These are phyloP conservation scores for Alternaria sp. DNA, from an alignment of 2,329 filamentous ascomycete species.

Conservation along the genomic window DNA sequence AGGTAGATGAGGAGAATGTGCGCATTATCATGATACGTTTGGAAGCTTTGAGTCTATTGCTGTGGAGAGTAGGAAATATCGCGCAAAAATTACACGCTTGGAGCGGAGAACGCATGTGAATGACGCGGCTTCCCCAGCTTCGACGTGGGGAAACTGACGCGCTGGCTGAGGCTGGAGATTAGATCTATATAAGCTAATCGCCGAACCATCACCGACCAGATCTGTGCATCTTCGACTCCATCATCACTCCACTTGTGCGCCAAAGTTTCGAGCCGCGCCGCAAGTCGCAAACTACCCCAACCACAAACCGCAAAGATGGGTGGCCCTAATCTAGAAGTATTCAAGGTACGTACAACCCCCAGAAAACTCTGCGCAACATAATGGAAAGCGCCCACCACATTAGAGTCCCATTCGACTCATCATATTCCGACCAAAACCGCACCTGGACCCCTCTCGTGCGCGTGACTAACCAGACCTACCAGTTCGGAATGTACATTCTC, in stretches of 20 bases:
- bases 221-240: slow-evolving; percentile 10
- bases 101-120: slow-evolving; percentile 6
- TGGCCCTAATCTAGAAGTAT: slow-evolving; percentile 90
- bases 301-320: slow-evolving; percentile 65
- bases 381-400: neutral
- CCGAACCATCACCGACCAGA: slow-evolving; percentile 17
- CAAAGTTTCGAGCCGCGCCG: slow-evolving; percentile 1
- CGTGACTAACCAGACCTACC: neutral
- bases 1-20: neutral
- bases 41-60: neutral
- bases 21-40: neutral
- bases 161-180: slow-evolving; percentile 12
- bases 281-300: neutral
- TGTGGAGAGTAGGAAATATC: neutral
- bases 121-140: slow-evolving; percentile 5
- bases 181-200: slow-evolving; percentile 1
- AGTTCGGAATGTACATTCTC: slow-evolving; percentile 99
- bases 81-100: neutral
- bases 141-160: slow-evolving; percentile 6
- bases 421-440: neutral
- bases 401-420: slow-evolving; percentile 4
- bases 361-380: neutral
- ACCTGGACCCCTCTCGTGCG: neutral
- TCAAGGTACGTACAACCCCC: slow-evolving; percentile 71
- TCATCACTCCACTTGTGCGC: slow-evolving; percentile 14